Conservation (phyloP, 257 asterid species). For the Schizonepeta tenuifolia region DNA sequence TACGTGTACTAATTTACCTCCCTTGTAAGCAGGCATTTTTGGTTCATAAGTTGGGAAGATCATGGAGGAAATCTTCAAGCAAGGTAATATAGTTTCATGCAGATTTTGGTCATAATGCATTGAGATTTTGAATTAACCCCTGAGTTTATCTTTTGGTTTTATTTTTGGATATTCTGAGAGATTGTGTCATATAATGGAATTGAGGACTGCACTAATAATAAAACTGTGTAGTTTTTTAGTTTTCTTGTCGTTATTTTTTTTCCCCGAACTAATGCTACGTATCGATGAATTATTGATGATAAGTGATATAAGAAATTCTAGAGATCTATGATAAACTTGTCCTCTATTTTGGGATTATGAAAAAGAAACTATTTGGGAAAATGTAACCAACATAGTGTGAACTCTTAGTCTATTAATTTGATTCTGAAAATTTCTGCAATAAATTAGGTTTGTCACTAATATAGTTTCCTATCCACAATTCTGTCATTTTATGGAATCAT, state of each 20-base stretch:
- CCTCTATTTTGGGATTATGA: neutral
- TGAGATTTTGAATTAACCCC: neutral
- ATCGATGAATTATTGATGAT: neutral
- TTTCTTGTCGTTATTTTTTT: neutral
- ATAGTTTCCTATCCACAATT: neutral
- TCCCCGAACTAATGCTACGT: neutral
- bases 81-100: slow-evolving; percentile 54
- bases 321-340: neutral
- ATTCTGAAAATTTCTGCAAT: neutral
- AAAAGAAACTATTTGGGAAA: neutral
- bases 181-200: neutral
- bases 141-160: neutral
- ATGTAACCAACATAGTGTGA: neutral
- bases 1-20: slow-evolving; percentile 24
- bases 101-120: slow-evolving; percentile 4
- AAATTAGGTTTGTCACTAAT: neutral
- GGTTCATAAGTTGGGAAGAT: slow-evolving; percentile 80
- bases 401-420: neutral
- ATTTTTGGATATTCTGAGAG: neutral
- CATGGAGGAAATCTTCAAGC: slow-evolving; percentile 82
- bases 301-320: neutral
- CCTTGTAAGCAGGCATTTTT: slow-evolving; percentile 66
- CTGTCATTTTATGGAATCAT: neutral
- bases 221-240: neutral
- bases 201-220: neutral